Base-by-base conservation (phyloP, 805 yeast genomes). In the Suhomyces sp. region DNA sequence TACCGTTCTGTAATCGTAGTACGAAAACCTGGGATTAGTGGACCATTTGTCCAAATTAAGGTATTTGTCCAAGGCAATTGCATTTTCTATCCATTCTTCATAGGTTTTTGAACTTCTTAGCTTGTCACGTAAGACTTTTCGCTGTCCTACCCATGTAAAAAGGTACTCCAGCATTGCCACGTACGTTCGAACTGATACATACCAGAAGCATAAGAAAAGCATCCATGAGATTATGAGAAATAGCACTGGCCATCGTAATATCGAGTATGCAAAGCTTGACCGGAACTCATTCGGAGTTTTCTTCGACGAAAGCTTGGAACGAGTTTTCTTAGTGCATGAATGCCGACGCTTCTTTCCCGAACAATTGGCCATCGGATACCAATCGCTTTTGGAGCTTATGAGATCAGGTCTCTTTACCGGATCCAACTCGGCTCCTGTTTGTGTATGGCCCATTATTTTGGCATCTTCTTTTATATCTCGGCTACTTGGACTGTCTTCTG, bases 221-320 rank as follows among this genome's bases (percentile, higher is more conserved):
- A 85, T 71, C 90, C 92, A 87, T 13, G 69, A 29, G 2, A 79
- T 56, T 1, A 84, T 79, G 15, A 80, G 66, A 0, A 79, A 45
- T 49, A 87, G 68, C 3, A 86, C 65, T 0, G 94, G 96, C 80
- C 86, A 87, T 43, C 94, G 68, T 24, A 87, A 69, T 1, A 87
- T 39, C 3, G 62, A 58, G 54, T 69, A 75, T 9, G 70, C 58
- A 3, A 65, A 56, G 50, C 69, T 66, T 20, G 68, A 61, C 12
- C 78, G 63, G 57, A 72, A 74, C 54, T 75, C 79, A 53, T 74
- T 70, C 17, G 44, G 45, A 6, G 43, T 12, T 29, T 43, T 27
- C 33, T 44, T 40, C 15, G 37, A n/a, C 22, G 45, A 20, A 24
- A 1, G 9, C 20, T 25, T 40, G 29, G 21, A 10, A 12, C 21